Percentiles rank a stretch among this genome's conserved stretches.
Conservation (phyloP, 371 early-diverging fungal genomes). For the Mucor irregularis region DNA sequence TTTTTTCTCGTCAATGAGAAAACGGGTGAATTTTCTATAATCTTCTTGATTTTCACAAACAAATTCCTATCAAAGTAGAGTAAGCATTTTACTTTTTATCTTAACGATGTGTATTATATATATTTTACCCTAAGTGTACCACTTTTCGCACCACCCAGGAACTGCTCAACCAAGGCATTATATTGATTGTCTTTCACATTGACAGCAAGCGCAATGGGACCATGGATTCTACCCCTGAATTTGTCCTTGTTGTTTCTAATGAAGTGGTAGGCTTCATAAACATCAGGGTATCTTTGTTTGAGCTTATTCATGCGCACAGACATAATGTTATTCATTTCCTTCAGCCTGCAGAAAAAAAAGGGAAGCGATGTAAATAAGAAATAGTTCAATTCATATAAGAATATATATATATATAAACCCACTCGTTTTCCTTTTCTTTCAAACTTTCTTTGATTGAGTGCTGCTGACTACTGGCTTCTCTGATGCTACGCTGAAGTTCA, state of each 20-base stretch:
- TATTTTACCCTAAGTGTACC: conserved; percentile 46
- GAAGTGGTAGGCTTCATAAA: conserved; percentile 64
- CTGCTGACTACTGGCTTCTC: neutral
- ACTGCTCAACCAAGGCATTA: conserved; percentile 67
- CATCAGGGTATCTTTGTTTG: conserved; percentile 43
- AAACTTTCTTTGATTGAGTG: conserved; percentile 3
- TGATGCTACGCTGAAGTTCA: neutral
- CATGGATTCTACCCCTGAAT: conserved; percentile 74
- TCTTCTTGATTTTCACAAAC: conserved; percentile 78
- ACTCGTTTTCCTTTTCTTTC: conserved; percentile 29
- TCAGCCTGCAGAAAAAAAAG: conserved; percentile 27
- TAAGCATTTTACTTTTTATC: no score
- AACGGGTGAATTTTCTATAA: conserved; percentile 65
- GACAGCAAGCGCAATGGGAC: conserved; percentile 69
- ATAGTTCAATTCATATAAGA: neutral
- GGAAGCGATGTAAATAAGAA: neutral
- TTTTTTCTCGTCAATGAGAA: conserved; percentile 58
- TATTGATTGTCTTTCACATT: conserved; percentile 64
- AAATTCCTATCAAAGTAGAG: conserved; percentile 59
- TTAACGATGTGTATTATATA: neutral
- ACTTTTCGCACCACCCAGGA: conserved; percentile 36
- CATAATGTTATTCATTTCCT: conserved; percentile 58
- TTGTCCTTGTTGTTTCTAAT: conserved; percentile 56
- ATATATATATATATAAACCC: conserved; percentile 7
- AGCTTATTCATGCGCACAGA: conserved; percentile 50